A percentile compares a stretch with the other conserved stretches of the same genome.
Evolutionary conservation across 176 grass and related monocot species (phyloP).

Genomic region (Lolium rigidum): DNA sequence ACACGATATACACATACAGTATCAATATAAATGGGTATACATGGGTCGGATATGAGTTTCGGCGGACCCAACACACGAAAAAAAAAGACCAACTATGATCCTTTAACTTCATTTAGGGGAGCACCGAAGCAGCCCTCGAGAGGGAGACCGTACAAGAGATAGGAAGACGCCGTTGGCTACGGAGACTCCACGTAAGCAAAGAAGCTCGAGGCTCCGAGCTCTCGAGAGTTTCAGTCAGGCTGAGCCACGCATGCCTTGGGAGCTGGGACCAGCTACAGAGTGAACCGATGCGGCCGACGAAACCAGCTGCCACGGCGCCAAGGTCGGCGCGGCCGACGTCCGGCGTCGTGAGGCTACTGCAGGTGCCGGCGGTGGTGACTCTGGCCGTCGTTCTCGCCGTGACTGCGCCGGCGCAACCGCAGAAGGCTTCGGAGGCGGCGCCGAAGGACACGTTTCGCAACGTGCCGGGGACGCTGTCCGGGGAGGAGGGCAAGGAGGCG

Average conservation of each 20-base stretch:
- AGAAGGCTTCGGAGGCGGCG: neutral
- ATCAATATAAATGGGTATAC: too few relatives aligned
- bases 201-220: neutral
- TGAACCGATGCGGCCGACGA: constrained; percentile 24
- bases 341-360: constrained; percentile 37
- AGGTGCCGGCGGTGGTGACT: constrained; percentile 50
- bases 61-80: too few relatives aligned
- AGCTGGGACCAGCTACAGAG: neutral
- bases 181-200: constrained; percentile 38
- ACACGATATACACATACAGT: too few relatives aligned
- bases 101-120: too few relatives aligned
- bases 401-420: neutral
- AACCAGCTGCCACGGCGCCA: neutral
- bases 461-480: constrained; percentile 55
- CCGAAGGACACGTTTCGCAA: constrained; percentile 51
- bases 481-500: constrained; percentile 37
- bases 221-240: neutral
- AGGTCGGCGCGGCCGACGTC: neutral
- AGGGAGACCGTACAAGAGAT: neutral
- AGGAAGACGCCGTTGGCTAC: constrained; percentile 14
- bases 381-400: constrained; percentile 40
- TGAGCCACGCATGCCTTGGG: neutral
- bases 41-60: too few relatives aligned
- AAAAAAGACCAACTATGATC: too few relatives aligned
- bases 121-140: too few relatives aligned